Evolutionary conservation across 2,329 filamentous ascomycete species (phyloP), one percentile per base, ranked within the genome.

Genomic region (Fusarium sp.): DNA sequence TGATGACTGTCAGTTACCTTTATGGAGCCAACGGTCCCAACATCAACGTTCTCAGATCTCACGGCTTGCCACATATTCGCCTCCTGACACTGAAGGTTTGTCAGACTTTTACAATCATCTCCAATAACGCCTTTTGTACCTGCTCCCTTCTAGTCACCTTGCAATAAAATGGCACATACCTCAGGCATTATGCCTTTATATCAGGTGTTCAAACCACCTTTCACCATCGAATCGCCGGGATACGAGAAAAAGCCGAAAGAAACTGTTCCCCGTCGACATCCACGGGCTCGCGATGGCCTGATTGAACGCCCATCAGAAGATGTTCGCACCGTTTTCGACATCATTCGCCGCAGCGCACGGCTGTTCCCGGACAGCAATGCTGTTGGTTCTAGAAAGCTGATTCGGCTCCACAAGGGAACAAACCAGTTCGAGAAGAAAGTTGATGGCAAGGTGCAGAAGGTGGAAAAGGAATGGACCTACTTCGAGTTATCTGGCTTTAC

Each of bases 391-490:
- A 91, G 95, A 71, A 91, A 88, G 81, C 87, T 97, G 61, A 82
- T 97, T 82, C 87, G 91, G 82, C 90, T 91, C 28, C 94, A 97
- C 82, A 89, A 90, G 77, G 94, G 97, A 85, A 91, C 88, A 75
- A 96, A 95, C 85, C 95, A 95, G 87, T 85, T 97, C 74, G 92
- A 95, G 86, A 97, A 97, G 87, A 87, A 94, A 47, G 86, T 97
- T 59, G 93, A 97, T 78, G 95, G 94, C 68, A 88, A 93, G 79
- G 88, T 94, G 81, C 86, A 88, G 72, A 89, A 95, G 83, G 90
- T 96, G 25, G 93, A 97, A 67, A 97, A 97, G 88, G 90, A 95
- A 81, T 97, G 95, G 95, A 90, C 91, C 47, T 97, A 91, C 83
- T 97, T 94, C 75, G 94, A 97, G 86, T 90, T 97, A 73, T 91